These are phyloP conservation scores for Helicostylum pulchrum DNA, from an alignment of 192 early-diverging fungal genomes.

Conservation along the genomic window DNA sequence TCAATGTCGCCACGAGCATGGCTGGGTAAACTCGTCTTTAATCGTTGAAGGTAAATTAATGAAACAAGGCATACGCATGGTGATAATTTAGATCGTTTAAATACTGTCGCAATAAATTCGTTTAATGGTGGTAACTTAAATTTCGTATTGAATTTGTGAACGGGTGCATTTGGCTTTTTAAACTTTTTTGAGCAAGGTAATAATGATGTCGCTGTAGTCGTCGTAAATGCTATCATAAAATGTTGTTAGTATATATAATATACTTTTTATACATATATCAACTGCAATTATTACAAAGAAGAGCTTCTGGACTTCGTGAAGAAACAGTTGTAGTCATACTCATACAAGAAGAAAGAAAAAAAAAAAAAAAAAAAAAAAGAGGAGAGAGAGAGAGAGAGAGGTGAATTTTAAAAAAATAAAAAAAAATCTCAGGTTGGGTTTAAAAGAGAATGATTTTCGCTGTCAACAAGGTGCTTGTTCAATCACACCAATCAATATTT, in stretches of 20 bases:
- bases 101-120: constrained; percentile 36
- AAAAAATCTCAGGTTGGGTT: neutral
- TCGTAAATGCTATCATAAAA: constrained; percentile 26
- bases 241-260: neutral
- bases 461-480: neutral
- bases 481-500: neutral
- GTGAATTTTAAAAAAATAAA: constrained; percentile 5
- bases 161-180: constrained; percentile 17
- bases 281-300: constrained; percentile 26
- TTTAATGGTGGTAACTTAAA: constrained; percentile 29
- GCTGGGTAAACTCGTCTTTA: constrained; percentile 57
- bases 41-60: constrained; percentile 67
- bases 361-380: constrained; percentile 5
- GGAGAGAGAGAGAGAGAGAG: constrained; percentile 9
- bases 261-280: neutral
- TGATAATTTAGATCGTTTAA: constrained; percentile 25
- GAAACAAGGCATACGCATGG: constrained; percentile 50
- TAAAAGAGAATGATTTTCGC: constrained; percentile 2
- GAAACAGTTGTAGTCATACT: constrained; percentile 23
- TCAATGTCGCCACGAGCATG: constrained; percentile 65
- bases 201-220: constrained; percentile 30
- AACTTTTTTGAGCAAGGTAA: constrained; percentile 27
- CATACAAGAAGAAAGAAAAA: neutral
- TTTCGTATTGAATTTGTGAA: neutral
- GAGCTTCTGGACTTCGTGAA: constrained; percentile 36